Percentiles rank a stretch among this genome's conserved stretches.
Evolutionary conservation across 108 stramenopile species (phyloP).

Genomic region (Cyclotella distinguenda): DNA sequence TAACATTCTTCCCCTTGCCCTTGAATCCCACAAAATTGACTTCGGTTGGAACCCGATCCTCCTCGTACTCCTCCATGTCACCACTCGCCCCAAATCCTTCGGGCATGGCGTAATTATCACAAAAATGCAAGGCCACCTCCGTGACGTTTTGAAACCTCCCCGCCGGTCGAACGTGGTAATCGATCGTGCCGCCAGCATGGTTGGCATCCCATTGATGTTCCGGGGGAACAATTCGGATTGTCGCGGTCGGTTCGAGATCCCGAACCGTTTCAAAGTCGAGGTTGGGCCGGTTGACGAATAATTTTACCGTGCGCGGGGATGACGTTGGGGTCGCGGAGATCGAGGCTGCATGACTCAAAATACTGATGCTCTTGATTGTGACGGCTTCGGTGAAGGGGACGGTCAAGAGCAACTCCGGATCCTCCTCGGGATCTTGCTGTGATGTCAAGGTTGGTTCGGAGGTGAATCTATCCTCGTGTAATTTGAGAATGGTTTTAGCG

Average conservation of each 20-base stretch:
- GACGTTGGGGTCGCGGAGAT: slow-evolving; percentile 17
- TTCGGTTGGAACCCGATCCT: slow-evolving; percentile 57
- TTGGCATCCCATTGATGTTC: slow-evolving; percentile 48
- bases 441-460: slow-evolving; percentile 56
- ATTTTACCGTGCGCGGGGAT: slow-evolving; percentile 58
- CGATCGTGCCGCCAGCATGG: slow-evolving; percentile 57
- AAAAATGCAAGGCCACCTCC: slow-evolving; percentile 74
- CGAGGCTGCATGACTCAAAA: slow-evolving; percentile 45
- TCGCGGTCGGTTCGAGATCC: slow-evolving; percentile 61
- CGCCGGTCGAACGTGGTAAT: slow-evolving; percentile 83
- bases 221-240: slow-evolving; percentile 65
- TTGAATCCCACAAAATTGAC: slow-evolving; percentile 85
- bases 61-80: slow-evolving; percentile 49
- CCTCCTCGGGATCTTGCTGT: slow-evolving; percentile 66
- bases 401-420: slow-evolving; percentile 73
- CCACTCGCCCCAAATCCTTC: slow-evolving; percentile 24
- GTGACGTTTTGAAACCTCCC: slow-evolving; percentile 78
- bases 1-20: slow-evolving; percentile 74
- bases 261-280: slow-evolving; percentile 84
- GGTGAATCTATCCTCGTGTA: slow-evolving; percentile 75
- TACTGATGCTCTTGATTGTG: slow-evolving; percentile 55
- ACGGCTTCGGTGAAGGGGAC: slow-evolving; percentile 84
- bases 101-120: slow-evolving; percentile 60
- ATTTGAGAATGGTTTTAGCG: slow-evolving; percentile 62
- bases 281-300: slow-evolving; percentile 76